Evolutionary conservation across 352 stramenopile genomes (phyloP), one percentile per base, ranked within the genome.

Genomic region (Phytophthora agathidicida): DNA sequence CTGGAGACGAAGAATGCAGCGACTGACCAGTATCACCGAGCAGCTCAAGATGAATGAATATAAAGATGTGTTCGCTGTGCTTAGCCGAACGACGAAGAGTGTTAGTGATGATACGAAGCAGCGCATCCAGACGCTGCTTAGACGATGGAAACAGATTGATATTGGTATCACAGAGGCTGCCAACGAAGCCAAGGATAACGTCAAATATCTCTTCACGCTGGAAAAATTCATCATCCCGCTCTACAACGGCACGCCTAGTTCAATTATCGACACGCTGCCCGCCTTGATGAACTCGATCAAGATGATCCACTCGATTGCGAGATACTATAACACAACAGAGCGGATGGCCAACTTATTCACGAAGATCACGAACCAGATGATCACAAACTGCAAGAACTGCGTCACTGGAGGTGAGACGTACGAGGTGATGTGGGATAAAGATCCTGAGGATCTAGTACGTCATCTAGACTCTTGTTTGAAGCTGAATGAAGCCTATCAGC

Each of bases 331-430:
- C 69, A 99, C 96, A n/a, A 97, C 88, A 5, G 96, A 99, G 62
- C 85, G 96, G 24, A 99, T 99, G 89, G 94, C 94, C 0, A 97
- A 93, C 31, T 79, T 99, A 44, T 98, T 99, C 53, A 87, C 88
- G 3, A 99, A 99, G 71, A 99, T 99, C 60, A 99, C 97, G 0
- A 97, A 99, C 69, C 97, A 99, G 71, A 99, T 99, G 96, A 99
- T 99, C 67, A 79, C 87, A 5, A 98, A 98, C 67, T 99, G 96
- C 79, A 99, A 98, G 57, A 82, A 96, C 23, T 98, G 92, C 50
- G 97, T 99, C 39, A 95, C 86, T 3, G 77, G 75, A 7, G 86
- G 85, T 3, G 88, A 96, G 28, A 81, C 68, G 14, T 93, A 92
- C 35, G 88, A 97, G 41, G 80, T 96, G 41, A 93, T 98, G 73